A percentile compares a stretch with the other conserved stretches of the same genome.
phyloP scores from a whole-genome alignment of 768 basidiomycete species.

The Auricularia cornea region DNA sequence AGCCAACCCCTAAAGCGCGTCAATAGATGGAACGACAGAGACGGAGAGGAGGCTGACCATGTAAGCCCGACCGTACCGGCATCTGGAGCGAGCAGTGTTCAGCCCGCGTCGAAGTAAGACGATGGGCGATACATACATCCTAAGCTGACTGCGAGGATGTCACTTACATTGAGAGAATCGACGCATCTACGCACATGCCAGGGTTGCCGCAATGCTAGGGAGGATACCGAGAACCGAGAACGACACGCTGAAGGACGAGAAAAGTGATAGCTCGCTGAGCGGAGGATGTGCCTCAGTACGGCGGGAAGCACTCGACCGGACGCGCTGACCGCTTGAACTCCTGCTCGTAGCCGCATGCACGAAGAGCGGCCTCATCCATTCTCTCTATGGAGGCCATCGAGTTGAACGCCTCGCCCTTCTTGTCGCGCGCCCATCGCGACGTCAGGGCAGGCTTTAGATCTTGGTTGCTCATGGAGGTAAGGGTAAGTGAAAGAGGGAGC shows the following conservation, averaged over 20 bases:
- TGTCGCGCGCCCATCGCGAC: background rate
- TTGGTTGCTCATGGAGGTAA: no score
- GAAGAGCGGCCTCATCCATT: background rate
- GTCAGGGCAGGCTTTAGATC: background rate
- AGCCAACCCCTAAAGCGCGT: background rate
- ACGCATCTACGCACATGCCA: conserved; percentile 4
- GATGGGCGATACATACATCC: background rate
- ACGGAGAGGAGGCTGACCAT: background rate
- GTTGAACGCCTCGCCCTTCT: background rate
- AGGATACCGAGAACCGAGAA: conserved; percentile 9
- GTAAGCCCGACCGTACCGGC: background rate
- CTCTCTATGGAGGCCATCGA: background rate
- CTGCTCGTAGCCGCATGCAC: background rate
- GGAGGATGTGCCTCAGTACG: no score
- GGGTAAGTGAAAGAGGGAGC: no score
- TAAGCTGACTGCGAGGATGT: background rate
- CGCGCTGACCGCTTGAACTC: background rate
- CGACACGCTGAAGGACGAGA: conserved; percentile 6
- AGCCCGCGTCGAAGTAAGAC: background rate
- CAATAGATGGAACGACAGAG: background rate
- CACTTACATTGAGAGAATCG: background rate
- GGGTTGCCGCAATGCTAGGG: conserved; percentile 6
- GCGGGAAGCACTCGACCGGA: no score
- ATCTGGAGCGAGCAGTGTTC: background rate
- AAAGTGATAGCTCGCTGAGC: conserved; percentile 3